Evolutionary conservation across 2,329 filamentous ascomycete genomes (phyloP).

Genomic region (Celoporthe dispersa): DNA sequence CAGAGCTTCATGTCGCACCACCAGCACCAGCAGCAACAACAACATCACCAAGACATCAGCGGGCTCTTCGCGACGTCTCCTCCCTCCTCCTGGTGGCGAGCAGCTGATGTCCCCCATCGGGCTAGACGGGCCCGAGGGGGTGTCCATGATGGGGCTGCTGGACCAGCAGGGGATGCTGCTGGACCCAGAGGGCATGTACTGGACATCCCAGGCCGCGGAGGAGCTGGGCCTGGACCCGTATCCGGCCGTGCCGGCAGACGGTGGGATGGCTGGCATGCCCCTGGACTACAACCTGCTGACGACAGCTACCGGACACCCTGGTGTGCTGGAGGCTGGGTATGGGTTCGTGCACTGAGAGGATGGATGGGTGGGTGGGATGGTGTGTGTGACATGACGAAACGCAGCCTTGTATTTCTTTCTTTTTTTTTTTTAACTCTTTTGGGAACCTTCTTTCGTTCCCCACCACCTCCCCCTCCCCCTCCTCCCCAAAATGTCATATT

Average conservation of each 20-base stretch:
- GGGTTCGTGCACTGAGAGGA: slow-evolving; percentile 46
- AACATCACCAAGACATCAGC: slow-evolving; percentile 11
- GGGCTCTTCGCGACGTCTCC: slow-evolving; percentile 24
- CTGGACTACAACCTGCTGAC: slow-evolving; percentile 46
- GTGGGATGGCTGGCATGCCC: slow-evolving; percentile 38
- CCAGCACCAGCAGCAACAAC: neutral
- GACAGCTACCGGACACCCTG: slow-evolving; percentile 37
- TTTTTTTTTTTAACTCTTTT: neutral
- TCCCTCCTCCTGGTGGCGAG: slow-evolving; percentile 24
- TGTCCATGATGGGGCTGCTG: slow-evolving; percentile 57
- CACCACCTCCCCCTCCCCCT: neutral
- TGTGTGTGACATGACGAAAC: slow-evolving; percentile 1
- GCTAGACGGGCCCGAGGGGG: slow-evolving; percentile 52
- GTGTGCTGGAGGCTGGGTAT: slow-evolving; percentile 44
- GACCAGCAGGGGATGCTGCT: slow-evolving; percentile 57
- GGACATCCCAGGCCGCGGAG: slow-evolving; percentile 48
- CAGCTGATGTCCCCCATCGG: slow-evolving; percentile 57
- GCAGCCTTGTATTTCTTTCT: neutral
- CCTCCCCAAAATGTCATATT: neutral
- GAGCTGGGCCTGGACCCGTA: slow-evolving; percentile 35
- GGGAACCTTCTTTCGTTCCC: neutral
- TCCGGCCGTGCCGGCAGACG: slow-evolving; percentile 36
- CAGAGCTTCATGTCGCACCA: slow-evolving; percentile 21
- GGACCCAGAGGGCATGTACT: slow-evolving; percentile 62
- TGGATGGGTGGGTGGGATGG: neutral